Base-by-base conservation (phyloP, 345 rosid genomes). In the Brassica nigra region DNA sequence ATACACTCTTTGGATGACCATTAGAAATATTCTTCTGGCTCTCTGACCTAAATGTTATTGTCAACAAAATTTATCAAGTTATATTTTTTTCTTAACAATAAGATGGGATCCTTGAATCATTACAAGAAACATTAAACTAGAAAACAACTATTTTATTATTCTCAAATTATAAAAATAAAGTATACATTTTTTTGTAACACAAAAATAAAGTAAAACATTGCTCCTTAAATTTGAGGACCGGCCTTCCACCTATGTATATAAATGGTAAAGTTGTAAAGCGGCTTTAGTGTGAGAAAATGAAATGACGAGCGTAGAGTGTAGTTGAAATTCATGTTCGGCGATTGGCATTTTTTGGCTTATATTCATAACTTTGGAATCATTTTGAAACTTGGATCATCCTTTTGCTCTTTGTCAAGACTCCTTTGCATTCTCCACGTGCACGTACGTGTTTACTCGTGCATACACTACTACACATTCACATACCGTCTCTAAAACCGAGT, bases 231-330 rank as follows among this genome's bases (percentile, higher is more conserved):
- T 52, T 2, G 57, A 52, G 57, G n/a, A 52, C 20, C 8, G 57
- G 57, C 57, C 57, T n/a, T 5, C 8, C 57, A 52, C 57, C 18
- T 62, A 69, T 33, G 29, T 77, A 54, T 54, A 68, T 62, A 69
- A 77, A 62, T 70, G 73, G 9, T 12, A 66, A 44, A 73, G 68
- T 62, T 74, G 78, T 33, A 73, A 74, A 79, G 68, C 20, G 55
- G 74, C 78, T 79, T 79, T 67, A 47, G 49, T 73, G 74, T 33
- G 74, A 66, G 82, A 79, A 79, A 79, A 79, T 68, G 78, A 74
- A 74, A 1, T 37, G 59, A 66, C 74, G 65, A 79, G 70, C 68
- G 58, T 11, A 67, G 57, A 79, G 75, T 74, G 18, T 11, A 67
- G 57, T 74, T 74, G 33, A 73, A 73, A 70, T 80, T 68, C 33